Conservation (phyloP, 805 yeast genomes). For the Maudiozyma saulgeensis region DNA sequence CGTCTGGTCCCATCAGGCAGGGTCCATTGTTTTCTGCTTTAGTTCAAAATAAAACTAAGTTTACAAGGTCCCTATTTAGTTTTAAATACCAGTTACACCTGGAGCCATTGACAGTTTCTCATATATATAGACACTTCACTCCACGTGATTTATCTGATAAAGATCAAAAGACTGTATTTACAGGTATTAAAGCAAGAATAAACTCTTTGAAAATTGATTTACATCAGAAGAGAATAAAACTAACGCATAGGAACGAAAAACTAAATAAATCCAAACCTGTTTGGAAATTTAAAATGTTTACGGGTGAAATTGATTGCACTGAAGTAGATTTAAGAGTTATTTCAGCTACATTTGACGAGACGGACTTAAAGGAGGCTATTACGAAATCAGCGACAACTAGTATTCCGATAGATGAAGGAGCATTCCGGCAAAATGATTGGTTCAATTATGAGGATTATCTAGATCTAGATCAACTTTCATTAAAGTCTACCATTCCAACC, state of each 20-base stretch:
- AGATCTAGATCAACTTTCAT: slow-evolving; percentile 50
- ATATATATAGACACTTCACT: slow-evolving; percentile 53
- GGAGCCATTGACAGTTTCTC: slow-evolving; percentile 60
- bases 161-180: slow-evolving; percentile 31
- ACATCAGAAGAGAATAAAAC: slow-evolving; percentile 44
- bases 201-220: slow-evolving; percentile 47
- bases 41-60: slow-evolving; percentile 40
- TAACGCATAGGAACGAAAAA: slow-evolving; percentile 35
- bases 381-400: background rate
- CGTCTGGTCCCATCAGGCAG: slow-evolving; percentile 65
- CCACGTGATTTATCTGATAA: slow-evolving; percentile 34
- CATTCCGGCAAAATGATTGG: slow-evolving; percentile 39
- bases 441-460: slow-evolving; percentile 64
- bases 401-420: slow-evolving; percentile 1
- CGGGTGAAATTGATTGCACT: slow-evolving; percentile 60
- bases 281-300: slow-evolving; percentile 49
- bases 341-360: slow-evolving; percentile 53
- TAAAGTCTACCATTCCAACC: slow-evolving; percentile 32
- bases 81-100: slow-evolving; percentile 64
- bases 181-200: slow-evolving; percentile 59
- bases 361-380: slow-evolving; percentile 37
- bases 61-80: slow-evolving; percentile 61
- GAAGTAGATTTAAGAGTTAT: slow-evolving; percentile 62
- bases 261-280: slow-evolving; percentile 36
- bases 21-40: slow-evolving; percentile 57